Base-by-base conservation (phyloP, 1,139 yeast genomes). In the Candida sp. region DNA sequence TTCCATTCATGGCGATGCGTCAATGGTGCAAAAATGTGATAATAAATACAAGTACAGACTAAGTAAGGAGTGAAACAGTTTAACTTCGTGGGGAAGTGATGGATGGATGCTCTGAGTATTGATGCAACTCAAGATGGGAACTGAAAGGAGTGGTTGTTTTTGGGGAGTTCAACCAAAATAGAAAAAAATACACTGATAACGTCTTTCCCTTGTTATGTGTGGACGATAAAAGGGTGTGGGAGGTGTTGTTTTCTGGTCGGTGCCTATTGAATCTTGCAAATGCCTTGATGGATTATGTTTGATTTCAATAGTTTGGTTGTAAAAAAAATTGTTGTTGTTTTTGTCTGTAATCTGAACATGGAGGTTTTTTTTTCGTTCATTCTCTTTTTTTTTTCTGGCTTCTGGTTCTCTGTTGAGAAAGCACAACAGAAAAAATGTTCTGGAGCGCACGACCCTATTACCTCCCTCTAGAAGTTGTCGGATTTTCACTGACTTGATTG, bases 1-100 rank as follows among this genome's bases (percentile, higher is more conserved):
- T 49, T 7, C 59, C 58, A 42, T 55, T 54, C 60, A 57, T 57
- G n/a, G 9, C 26, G 31, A 26, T 38, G 6, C 27, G 28, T 38
- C 12, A 11, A n/a, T 9, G n/a, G 23, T 11, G 17, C 17, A 17
- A 17, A 17, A 17, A 23, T 11, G 7, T 11, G 11, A 9, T 11
- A 9, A 34, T 11, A 23, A 42, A 25, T 34, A 42, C 38, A 33
- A 25, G 33, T 47, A 23, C 25, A 23, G 12, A 42, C 11, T 28
- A 25, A 7, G 33, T 30, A 40, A 40, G 31, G 37, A 23, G 12
- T 32, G 45, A 23, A 33, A 9, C 27, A 28, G n/a, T 38, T 26
- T 9, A 11, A 23, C 27, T 22, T n/a, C 17, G 23, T 37, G n/a
- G 12, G 28, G 12, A 23, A 25, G 30, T 26, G 12, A 26, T 26